Conservation (phyloP, 2,329 filamentous ascomycete genomes). For the Mycocentrospora acerina region DNA sequence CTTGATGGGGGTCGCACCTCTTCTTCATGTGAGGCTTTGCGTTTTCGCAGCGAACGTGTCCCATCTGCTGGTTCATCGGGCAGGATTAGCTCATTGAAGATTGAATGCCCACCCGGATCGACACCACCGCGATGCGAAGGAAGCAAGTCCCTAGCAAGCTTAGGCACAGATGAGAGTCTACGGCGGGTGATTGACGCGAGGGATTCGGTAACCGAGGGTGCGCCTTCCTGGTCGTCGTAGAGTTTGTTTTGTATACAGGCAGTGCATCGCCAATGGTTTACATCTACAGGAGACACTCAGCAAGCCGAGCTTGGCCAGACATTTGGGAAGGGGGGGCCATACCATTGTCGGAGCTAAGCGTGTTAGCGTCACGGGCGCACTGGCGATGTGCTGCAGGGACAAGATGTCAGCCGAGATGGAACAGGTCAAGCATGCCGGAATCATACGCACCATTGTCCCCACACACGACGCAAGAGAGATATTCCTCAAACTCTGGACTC, state of each 20-base stretch:
- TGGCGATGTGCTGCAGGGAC: constrained; percentile 77
- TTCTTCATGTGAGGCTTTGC: constrained; percentile 74
- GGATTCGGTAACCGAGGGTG: constrained; percentile 21
- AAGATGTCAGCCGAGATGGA: constrained; percentile 46
- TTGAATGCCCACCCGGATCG: constrained; percentile 66
- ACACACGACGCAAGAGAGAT: constrained; percentile 74
- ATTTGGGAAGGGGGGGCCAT: constrained; percentile 38
- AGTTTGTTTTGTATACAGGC: constrained; percentile 54
- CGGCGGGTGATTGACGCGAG: constrained; percentile 45
- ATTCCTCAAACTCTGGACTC: constrained; percentile 76
- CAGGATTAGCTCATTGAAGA: constrained; percentile 72
- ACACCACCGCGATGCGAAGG: constrained; percentile 67
- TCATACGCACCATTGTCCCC: constrained; percentile 74
- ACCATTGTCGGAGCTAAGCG: constrained; percentile 65
- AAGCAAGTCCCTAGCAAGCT: constrained; percentile 70
- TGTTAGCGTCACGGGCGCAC: constrained; percentile 75
- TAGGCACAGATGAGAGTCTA: constrained; percentile 63
- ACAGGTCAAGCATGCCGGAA: constrained; percentile 22
- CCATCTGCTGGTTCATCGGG: constrained; percentile 75
- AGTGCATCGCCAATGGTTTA: constrained; percentile 63
- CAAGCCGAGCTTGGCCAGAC: constrained; percentile 6
- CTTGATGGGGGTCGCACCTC: constrained; percentile 53
- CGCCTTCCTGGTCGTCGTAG: constrained; percentile 13
- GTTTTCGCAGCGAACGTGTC: constrained; percentile 76
- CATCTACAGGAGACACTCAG: constrained; percentile 47